Percentiles rank a stretch among this genome's conserved stretches.
phyloP scores from a whole-genome alignment of 2,329 filamentous ascomycete species.

The Epichloe glyceriae region DNA sequence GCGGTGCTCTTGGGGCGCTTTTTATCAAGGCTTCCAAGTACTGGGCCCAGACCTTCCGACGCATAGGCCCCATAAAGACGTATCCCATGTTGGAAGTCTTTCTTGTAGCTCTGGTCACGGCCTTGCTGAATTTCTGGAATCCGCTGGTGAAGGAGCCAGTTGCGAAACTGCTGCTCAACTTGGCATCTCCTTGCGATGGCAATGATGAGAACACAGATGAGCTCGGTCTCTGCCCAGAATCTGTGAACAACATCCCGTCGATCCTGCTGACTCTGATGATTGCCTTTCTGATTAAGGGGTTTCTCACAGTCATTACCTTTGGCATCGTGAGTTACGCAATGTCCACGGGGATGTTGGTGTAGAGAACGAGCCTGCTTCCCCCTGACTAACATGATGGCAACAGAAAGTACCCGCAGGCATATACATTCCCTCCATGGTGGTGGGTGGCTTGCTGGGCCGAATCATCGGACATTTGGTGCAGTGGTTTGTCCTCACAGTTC shows the following conservation, averaged over 20 bases:
- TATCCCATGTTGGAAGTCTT: slow-evolving; percentile 80
- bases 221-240: slow-evolving; percentile 65
- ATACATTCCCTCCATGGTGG: slow-evolving; percentile 97
- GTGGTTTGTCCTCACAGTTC: slow-evolving; percentile 62
- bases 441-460: slow-evolving; percentile 82
- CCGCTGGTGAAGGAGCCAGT: slow-evolving; percentile 78
- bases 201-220: slow-evolving; percentile 48
- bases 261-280: slow-evolving; percentile 59
- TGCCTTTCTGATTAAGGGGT: slow-evolving; percentile 80
- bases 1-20: slow-evolving; percentile 71
- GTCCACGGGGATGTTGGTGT: too few species aligned
- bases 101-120: slow-evolving; percentile 75
- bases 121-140: slow-evolving; percentile 86
- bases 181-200: slow-evolving; percentile 76
- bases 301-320: slow-evolving; percentile 82
- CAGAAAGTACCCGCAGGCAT: slow-evolving; percentile 90
- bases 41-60: slow-evolving; percentile 83
- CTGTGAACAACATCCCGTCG: slow-evolving; percentile 61
- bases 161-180: slow-evolving; percentile 77
- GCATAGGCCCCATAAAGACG: slow-evolving; percentile 65
- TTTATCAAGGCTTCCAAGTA: slow-evolving; percentile 92
- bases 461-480: slow-evolving; percentile 79
- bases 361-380: too few species aligned
- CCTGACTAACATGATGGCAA: slow-evolving; percentile 7
- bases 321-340: slow-evolving; percentile 49